A percentile compares a stretch with the other conserved stretches of the same genome.
Conservation (phyloP, 129 eudicot species). For the Logfia minima region DNA sequence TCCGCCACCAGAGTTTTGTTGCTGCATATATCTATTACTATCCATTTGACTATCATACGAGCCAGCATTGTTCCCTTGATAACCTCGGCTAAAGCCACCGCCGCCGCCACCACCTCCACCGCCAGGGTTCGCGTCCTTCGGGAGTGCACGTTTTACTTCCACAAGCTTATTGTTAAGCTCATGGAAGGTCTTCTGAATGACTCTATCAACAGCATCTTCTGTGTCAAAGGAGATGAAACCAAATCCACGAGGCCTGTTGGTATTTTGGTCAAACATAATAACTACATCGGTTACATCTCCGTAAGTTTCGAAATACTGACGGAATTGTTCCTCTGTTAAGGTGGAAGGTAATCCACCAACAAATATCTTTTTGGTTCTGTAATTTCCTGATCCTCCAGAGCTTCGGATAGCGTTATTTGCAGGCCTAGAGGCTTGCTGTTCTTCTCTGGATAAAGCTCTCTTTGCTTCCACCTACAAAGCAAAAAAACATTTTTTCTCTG, state of each 20-base stretch:
- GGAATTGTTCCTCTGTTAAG: slow-evolving; percentile 57
- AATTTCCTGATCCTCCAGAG: slow-evolving; percentile 46
- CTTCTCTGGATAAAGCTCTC: slow-evolving; percentile 74
- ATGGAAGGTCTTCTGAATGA: slow-evolving; percentile 50
- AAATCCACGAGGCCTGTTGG: slow-evolving; percentile 76
- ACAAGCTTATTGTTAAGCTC: slow-evolving; percentile 56
- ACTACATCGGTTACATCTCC: slow-evolving; percentile 64
- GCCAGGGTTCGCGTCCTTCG: slow-evolving; percentile 59
- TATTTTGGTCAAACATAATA: slow-evolving; percentile 76
- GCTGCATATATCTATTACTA: slow-evolving; percentile 44
- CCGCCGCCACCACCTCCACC: slow-evolving; percentile 37
- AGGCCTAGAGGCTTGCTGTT: slow-evolving; percentile 49
- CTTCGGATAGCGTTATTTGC: slow-evolving; percentile 40
- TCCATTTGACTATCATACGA: slow-evolving; percentile 45
- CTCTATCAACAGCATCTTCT: slow-evolving; percentile 80
- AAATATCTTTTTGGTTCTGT: slow-evolving; percentile 75
- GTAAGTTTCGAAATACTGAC: slow-evolving; percentile 56
- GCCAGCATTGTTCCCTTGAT: slow-evolving; percentile 38
- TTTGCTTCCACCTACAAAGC: slow-evolving; percentile 75
- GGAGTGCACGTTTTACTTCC: slow-evolving; percentile 70
- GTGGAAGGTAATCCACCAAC: slow-evolving; percentile 85
- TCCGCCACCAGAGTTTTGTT: slow-evolving; percentile 44
- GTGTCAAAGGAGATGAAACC: slow-evolving; percentile 73
- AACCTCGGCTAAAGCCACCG: slow-evolving; percentile 42
- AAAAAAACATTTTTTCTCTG: not conserved